Percentiles rank a stretch among this genome's conserved stretches.
Evolutionary conservation across 1,284 basidiomycete genomes (phyloP).

Genomic region (Spongispora temasekensis): DNA sequence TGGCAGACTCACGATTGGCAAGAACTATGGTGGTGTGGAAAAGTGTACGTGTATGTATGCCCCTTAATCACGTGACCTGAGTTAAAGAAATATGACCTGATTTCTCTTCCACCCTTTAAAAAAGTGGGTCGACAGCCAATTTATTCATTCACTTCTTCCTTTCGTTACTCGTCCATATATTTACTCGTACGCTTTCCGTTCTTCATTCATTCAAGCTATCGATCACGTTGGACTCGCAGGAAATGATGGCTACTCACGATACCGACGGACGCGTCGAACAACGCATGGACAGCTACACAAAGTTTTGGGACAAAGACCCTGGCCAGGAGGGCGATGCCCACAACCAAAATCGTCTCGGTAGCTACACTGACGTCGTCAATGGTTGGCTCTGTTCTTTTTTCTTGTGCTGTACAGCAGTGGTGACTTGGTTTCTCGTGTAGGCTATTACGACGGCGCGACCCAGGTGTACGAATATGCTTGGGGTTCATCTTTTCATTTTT

Average conservation of each 20-base stretch:
- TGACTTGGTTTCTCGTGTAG: not conserved
- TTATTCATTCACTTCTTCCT: not conserved
- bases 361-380: slow-evolving; percentile 95
- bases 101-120: slow-evolving; percentile 13
- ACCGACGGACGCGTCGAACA: slow-evolving; percentile 77
- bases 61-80: slow-evolving; percentile 9
- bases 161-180: not conserved
- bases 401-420: not conserved
- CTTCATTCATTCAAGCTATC: not conserved
- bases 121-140: slow-evolving; percentile 13
- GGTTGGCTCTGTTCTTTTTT: slow-evolving; percentile 47
- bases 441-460: slow-evolving; percentile 83
- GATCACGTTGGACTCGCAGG: slow-evolving; percentile 7
- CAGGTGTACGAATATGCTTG: slow-evolving; percentile 97
- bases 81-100: slow-evolving; percentile 19
- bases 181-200: slow-evolving; percentile 2
- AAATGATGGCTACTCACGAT: slow-evolving; percentile 20
- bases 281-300: slow-evolving; percentile 90
- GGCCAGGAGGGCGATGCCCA: slow-evolving; percentile 70
- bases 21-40: too few species aligned
- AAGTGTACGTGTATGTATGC: too few species aligned
- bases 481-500: slow-evolving; percentile 96
- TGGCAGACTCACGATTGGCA: too few species aligned
- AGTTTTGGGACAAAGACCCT: slow-evolving; percentile 92
- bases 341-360: slow-evolving; percentile 76